These are phyloP conservation scores for Ceratocystis destructans DNA, from an alignment of 2,329 filamentous ascomycete genomes.

Conservation along the genomic window DNA sequence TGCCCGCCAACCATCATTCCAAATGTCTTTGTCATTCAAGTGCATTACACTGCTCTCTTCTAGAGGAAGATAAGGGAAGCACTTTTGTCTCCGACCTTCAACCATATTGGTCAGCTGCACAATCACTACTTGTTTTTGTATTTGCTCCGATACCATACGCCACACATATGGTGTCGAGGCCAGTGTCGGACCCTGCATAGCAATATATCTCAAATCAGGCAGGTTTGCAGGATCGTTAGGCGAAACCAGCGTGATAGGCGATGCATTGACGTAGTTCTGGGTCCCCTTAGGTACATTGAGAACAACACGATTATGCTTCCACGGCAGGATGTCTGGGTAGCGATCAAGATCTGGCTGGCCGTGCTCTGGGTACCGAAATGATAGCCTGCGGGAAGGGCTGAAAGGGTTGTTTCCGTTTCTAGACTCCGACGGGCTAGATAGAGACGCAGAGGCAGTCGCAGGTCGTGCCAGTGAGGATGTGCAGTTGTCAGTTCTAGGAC, in stretches of 20 bases:
- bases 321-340: conserved; percentile 82
- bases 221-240: conserved; percentile 27
- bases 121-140: conserved; percentile 59
- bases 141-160: conserved; percentile 86
- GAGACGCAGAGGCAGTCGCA: conserved; percentile 5
- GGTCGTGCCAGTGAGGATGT: conserved; percentile 11
- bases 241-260: conserved; percentile 47
- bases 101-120: conserved; percentile 89
- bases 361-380: conserved; percentile 15
- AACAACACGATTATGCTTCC: conserved; percentile 71
- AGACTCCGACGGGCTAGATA: not conserved
- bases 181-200: conserved; percentile 79
- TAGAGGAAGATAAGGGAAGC: conserved; percentile 73
- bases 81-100: conserved; percentile 68
- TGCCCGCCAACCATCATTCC: conserved; percentile 53
- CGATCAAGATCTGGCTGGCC: conserved; percentile 48
- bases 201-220: conserved; percentile 56
- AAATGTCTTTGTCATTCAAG: conserved; percentile 51
- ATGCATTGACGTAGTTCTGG: conserved; percentile 73
- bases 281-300: conserved; percentile 61
- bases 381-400: conserved; percentile 9
- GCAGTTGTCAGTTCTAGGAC: conserved; percentile 14
- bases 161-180: conserved; percentile 71
- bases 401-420: conserved; percentile 4
- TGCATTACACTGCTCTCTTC: conserved; percentile 37